phyloP scores from a whole-genome alignment of 768 basidiomycete genomes.

The Tulasnella sp. region DNA sequence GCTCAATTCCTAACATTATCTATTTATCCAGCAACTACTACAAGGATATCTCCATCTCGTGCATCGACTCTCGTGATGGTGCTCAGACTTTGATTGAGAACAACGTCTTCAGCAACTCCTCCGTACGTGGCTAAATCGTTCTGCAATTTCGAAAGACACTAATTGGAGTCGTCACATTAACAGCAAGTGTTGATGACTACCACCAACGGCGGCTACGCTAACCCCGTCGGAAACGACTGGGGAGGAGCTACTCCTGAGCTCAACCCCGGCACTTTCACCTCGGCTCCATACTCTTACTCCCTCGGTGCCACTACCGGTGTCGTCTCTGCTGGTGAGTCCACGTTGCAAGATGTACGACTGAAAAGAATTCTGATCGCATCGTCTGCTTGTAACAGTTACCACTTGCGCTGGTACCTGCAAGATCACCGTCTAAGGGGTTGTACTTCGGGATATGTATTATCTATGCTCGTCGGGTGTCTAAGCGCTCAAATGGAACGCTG shows the following conservation, averaged over 20 bases:
- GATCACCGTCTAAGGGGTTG: not conserved
- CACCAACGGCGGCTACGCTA: not conserved
- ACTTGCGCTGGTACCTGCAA: not conserved
- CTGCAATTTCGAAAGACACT: not conserved
- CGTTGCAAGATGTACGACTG: too few relatives aligned
- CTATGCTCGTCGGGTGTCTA: not conserved
- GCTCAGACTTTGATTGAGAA: slow-evolving; percentile 7
- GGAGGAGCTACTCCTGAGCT: not conserved
- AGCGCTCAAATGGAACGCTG: not conserved
- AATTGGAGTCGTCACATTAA: not conserved
- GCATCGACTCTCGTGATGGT: slow-evolving; percentile 8
- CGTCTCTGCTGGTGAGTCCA: not conserved
- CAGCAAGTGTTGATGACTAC: not conserved
- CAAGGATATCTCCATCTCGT: not conserved
- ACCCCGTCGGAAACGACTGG: not conserved
- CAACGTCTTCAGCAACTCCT: slow-evolving; percentile 8
- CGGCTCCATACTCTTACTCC: slow-evolving; percentile 1
- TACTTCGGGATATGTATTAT: not conserved
- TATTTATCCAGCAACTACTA: not conserved
- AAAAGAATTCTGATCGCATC: not conserved
- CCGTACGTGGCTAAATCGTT: not conserved
- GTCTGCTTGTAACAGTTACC: not conserved
- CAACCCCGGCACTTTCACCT: not conserved
- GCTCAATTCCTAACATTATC: not conserved
- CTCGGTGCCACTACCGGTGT: not conserved